Conservation (phyloP, 2,329 filamentous ascomycete genomes). For the Fusarium coicis region DNA sequence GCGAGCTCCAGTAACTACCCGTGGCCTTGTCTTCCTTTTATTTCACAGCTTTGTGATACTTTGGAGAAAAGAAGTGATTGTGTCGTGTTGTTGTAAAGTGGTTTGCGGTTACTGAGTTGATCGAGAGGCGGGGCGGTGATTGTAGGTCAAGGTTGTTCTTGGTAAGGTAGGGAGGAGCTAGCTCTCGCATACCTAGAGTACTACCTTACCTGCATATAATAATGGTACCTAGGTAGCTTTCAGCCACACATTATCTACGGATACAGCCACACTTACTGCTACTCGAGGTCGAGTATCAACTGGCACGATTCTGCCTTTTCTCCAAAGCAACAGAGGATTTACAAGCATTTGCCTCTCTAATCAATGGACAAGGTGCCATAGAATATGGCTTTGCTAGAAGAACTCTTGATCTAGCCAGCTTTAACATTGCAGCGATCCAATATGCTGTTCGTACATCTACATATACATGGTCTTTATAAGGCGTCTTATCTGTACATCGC, state of each 20-base stretch:
- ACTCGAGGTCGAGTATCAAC: neutral
- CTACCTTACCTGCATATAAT: neutral
- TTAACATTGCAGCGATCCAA: constrained; percentile 7
- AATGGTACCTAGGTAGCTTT: constrained; percentile 4
- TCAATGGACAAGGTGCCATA: neutral
- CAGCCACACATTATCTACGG: constrained; percentile 17
- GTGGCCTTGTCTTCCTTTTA: neutral
- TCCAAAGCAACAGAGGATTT: neutral
- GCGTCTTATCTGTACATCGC: constrained; percentile 29
- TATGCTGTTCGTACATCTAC: constrained; percentile 43
- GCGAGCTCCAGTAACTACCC: neutral
- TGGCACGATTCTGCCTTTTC: neutral
- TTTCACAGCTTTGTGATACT: neutral
- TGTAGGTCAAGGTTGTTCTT: constrained; percentile 14
- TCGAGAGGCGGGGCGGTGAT: constrained; percentile 28
- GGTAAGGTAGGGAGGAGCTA: neutral
- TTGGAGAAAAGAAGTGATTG: neutral
- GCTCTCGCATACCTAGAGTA: constrained; percentile 9
- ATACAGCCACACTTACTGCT: constrained; percentile 21
- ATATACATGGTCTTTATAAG: constrained; percentile 36
- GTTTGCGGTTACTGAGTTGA: neutral
- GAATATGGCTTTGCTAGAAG: neutral
- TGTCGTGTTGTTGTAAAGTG: neutral
- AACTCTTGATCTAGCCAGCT: neutral
- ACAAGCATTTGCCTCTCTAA: neutral